Evolutionary conservation across 1,284 basidiomycete genomes (phyloP).

Genomic region (Boletellus deceptivus): DNA sequence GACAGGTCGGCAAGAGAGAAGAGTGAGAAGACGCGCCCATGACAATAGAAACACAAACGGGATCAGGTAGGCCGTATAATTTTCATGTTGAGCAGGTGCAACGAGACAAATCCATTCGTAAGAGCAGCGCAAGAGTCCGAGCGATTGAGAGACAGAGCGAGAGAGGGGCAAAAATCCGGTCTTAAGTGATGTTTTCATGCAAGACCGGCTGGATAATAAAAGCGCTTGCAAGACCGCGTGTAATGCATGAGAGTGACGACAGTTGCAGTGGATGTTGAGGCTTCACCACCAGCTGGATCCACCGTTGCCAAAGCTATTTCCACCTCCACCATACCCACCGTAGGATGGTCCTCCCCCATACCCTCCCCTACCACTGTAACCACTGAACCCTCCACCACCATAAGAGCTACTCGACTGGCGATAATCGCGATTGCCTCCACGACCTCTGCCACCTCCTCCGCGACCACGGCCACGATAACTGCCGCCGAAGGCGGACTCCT

Average conservation of each 20-base stretch:
- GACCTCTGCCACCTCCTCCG: constrained; percentile 58
- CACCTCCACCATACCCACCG: constrained; percentile 43
- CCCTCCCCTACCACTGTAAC: constrained; percentile 41
- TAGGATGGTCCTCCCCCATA: constrained; percentile 34
- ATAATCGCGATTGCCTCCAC: constrained; percentile 48
- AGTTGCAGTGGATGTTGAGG: constrained; percentile 12
- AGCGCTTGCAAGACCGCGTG: constrained; percentile 13
- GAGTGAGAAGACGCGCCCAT: constrained; percentile 27
- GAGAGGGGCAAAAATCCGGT: constrained; percentile 12
- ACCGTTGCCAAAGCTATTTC: constrained; percentile 34
- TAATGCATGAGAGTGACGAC: constrained; percentile 9
- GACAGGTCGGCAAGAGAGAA: constrained; percentile 16
- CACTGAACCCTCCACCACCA: constrained; percentile 39
- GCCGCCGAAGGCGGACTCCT: constrained; percentile 73
- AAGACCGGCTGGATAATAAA: constrained; percentile 17
- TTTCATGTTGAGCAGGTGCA: constrained; percentile 55
- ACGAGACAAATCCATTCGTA: constrained; percentile 57
- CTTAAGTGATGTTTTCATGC: constrained; percentile 28
- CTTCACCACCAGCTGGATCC: constrained; percentile 47
- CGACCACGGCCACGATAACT: constrained; percentile 58
- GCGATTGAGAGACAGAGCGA: constrained; percentile 31
- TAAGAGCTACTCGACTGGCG: constrained; percentile 43
- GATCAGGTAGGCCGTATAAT: constrained; percentile 51
- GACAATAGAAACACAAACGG: constrained; percentile 41
- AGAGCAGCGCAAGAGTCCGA: constrained; percentile 59